A percentile compares a stretch with the other conserved stretches of the same genome.
These are phyloP conservation scores for Backusella westeae DNA, from an alignment of 192 early-diverging fungal species.

Conservation along the genomic window DNA sequence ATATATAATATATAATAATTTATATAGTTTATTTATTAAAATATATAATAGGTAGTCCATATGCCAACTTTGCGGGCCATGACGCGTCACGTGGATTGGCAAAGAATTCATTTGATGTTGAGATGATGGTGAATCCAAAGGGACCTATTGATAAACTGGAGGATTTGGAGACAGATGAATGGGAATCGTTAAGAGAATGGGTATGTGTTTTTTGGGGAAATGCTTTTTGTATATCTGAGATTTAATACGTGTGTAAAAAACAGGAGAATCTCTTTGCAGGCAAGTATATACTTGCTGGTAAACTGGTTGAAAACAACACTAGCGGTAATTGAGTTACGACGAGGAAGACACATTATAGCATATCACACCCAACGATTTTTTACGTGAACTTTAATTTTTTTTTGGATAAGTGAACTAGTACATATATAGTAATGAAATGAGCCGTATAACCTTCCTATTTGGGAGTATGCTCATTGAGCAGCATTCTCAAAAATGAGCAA, in stretches of 20 bases:
- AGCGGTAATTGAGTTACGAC: too few relatives aligned
- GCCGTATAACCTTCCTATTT: too few relatives aligned
- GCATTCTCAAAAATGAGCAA: too few relatives aligned
- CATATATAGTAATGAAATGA: too few relatives aligned
- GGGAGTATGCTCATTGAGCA: too few relatives aligned
- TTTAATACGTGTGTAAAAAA: not conserved
- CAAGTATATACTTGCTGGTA: slow-evolving; percentile 77
- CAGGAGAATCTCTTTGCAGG: slow-evolving; percentile 58
- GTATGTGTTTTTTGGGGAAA: slow-evolving; percentile 1
- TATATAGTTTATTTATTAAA: not conserved
- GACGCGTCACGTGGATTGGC: slow-evolving; percentile 96
- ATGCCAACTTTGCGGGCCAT: slow-evolving; percentile 92
- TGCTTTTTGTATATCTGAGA: too few relatives aligned
- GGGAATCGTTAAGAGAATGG: slow-evolving; percentile 79
- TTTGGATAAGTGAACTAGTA: too few relatives aligned
- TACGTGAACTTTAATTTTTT: too few relatives aligned
- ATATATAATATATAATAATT: not conserved
- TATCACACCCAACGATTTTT: too few relatives aligned
- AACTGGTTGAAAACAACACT: slow-evolving; percentile 46
- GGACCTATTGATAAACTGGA: slow-evolving; percentile 77
- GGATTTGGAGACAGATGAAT: slow-evolving; percentile 73
- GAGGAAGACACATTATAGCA: too few relatives aligned
- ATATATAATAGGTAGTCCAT: slow-evolving; percentile 70
- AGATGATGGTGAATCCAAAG: slow-evolving; percentile 65
- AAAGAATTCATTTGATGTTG: slow-evolving; percentile 80